phyloP scores from a whole-genome alignment of 2,329 filamentous ascomycete species.

The Phoma sp. region DNA sequence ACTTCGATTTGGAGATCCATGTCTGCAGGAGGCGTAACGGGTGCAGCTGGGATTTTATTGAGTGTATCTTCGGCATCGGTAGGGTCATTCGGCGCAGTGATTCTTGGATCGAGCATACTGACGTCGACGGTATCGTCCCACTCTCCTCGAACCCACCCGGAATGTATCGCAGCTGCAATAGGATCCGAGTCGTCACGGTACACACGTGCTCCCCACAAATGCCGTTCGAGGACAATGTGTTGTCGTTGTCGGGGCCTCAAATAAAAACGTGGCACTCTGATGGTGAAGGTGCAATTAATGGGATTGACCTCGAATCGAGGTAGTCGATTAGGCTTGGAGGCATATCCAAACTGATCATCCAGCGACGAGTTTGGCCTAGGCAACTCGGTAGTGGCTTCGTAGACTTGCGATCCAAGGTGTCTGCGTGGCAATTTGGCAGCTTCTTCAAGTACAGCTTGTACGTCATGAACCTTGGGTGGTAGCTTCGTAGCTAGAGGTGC shows the following conservation, averaged over 20 bases:
- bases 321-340: slow-evolving; percentile 70
- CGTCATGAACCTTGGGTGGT: slow-evolving; percentile 65
- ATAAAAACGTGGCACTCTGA: slow-evolving; percentile 83
- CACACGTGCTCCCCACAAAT: slow-evolving; percentile 90
- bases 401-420: slow-evolving; percentile 85
- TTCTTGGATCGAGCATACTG: slow-evolving; percentile 65
- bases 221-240: slow-evolving; percentile 80
- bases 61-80: slow-evolving; percentile 52
- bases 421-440: slow-evolving; percentile 73
- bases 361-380: slow-evolving; percentile 50
- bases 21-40: slow-evolving; percentile 67
- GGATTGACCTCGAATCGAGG: slow-evolving; percentile 79
- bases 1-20: slow-evolving; percentile 88
- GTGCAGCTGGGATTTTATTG: slow-evolving; percentile 54
- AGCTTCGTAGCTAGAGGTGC: slow-evolving; percentile 57
- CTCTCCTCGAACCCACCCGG: slow-evolving; percentile 88
- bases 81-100: slow-evolving; percentile 52
- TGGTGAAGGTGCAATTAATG: slow-evolving; percentile 82
- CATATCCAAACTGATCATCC: slow-evolving; percentile 63
- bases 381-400: slow-evolving; percentile 68
- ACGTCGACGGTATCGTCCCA: slow-evolving; percentile 81
- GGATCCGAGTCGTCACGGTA: slow-evolving; percentile 97
- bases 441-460: slow-evolving; percentile 68
- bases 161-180: slow-evolving; percentile 89
- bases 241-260: slow-evolving; percentile 73